These are phyloP conservation scores for Aspergillus sp. DNA, from an alignment of 2,329 filamentous ascomycete genomes.

Conservation along the genomic window DNA sequence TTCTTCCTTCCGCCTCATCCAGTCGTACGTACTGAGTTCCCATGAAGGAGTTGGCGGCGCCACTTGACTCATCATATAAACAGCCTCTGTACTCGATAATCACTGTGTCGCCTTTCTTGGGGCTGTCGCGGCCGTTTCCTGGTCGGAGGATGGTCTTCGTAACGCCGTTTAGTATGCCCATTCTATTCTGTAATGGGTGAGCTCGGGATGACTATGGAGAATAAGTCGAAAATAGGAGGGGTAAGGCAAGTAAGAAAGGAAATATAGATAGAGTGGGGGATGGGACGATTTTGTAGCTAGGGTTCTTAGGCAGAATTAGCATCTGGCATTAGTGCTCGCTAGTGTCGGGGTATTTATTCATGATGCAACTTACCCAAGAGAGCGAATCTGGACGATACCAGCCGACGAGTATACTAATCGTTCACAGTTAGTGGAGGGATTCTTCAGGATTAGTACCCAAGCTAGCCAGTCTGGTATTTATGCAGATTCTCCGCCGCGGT, in stretches of 20 bases:
- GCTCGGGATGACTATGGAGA: no score
- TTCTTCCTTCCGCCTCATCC: no score
- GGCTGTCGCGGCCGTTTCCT: conserved; percentile 63
- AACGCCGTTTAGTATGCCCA: conserved; percentile 61
- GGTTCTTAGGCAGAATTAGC: neutral
- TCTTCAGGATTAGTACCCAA: neutral
- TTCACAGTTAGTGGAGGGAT: neutral
- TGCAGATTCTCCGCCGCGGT: conserved; percentile 2
- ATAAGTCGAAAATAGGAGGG: neutral
- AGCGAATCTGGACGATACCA: neutral
- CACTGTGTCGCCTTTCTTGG: conserved; percentile 69
- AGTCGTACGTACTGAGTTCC: conserved; percentile 64
- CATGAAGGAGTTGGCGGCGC: conserved; percentile 54
- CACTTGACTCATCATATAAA: conserved; percentile 65
- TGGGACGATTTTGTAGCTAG: neutral
- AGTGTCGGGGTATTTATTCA: neutral
- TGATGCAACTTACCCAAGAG: neutral
- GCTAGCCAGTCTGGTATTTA: conserved; percentile 6
- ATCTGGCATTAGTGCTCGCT: neutral
- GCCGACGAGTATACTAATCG: neutral
- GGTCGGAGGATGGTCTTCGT: conserved; percentile 62
- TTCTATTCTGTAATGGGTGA: neutral
- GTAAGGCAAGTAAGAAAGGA: neutral
- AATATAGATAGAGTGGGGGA: neutral
- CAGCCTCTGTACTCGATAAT: conserved; percentile 90